These are phyloP conservation scores for Boechera retrofracta DNA, from an alignment of 345 rosid species.

Conservation along the genomic window DNA sequence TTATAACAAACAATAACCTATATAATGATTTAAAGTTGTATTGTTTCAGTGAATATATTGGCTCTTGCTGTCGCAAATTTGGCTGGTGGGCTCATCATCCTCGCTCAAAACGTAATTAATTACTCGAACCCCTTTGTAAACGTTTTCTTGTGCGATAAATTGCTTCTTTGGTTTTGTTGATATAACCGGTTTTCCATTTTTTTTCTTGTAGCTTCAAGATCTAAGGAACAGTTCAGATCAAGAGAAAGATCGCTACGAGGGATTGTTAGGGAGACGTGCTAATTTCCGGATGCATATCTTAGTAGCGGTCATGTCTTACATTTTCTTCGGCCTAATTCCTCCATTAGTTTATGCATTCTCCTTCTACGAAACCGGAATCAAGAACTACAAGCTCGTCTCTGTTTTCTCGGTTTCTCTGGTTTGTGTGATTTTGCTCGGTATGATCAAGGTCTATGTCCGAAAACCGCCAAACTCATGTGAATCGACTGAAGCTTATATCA, in stretches of 20 bases:
- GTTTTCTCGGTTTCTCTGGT: slow-evolving; percentile 63
- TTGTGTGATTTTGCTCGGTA: slow-evolving; percentile 69
- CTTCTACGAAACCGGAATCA: slow-evolving; percentile 55
- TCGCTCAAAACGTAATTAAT: slow-evolving; percentile 60
- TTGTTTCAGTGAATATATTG: slow-evolving; percentile 71
- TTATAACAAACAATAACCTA: neutral
- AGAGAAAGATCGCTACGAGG: slow-evolving; percentile 58
- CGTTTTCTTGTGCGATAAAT: neutral
- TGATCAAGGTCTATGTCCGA: slow-evolving; percentile 61
- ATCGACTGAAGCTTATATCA: slow-evolving; percentile 54
- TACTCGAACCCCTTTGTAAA: neutral
- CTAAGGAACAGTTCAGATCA: slow-evolving; percentile 47
- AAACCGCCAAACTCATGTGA: slow-evolving; percentile 45
- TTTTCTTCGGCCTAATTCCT: slow-evolving; percentile 67
- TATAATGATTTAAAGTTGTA: neutral
- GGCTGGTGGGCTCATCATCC: slow-evolving; percentile 71
- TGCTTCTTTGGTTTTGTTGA: neutral
- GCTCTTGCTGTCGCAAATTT: slow-evolving; percentile 83
- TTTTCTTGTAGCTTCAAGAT: slow-evolving; percentile 54
- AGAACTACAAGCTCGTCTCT: slow-evolving; percentile 61
- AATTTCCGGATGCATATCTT: slow-evolving; percentile 55
- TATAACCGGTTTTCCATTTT: neutral
- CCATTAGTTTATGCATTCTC: slow-evolving; percentile 69
- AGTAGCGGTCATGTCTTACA: slow-evolving; percentile 60
- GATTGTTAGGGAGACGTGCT: slow-evolving; percentile 58